Percentiles rank a stretch among this genome's conserved stretches.
Conservation (phyloP, 2,329 filamentous ascomycete species). For the Stenocarpella maydis region DNA sequence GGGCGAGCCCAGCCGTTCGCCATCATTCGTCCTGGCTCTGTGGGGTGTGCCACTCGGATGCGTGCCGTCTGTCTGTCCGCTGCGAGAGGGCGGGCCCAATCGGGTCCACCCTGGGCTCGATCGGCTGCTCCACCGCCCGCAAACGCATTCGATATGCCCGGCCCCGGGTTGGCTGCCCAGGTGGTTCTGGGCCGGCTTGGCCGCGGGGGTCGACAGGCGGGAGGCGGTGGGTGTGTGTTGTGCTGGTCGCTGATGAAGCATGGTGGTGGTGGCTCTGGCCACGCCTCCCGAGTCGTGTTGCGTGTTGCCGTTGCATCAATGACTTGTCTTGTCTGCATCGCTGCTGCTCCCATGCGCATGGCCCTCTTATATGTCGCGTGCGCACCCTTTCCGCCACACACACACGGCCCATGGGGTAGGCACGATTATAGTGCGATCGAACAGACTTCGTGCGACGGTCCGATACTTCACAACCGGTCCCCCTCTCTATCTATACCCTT, state of each 20-base stretch:
- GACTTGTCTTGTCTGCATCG: constrained; percentile 15
- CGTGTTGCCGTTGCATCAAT: constrained; percentile 24
- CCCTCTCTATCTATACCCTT: neutral
- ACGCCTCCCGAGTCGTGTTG: constrained; percentile 20
- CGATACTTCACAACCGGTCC: neutral
- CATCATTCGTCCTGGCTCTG: constrained; percentile 16
- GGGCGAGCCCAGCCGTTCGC: constrained; percentile 9
- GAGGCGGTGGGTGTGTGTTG: neutral
- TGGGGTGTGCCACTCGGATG: constrained; percentile 22
- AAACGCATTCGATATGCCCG: constrained; percentile 20
- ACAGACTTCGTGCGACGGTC: neutral
- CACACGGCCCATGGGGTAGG: neutral
- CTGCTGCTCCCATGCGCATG: neutral
- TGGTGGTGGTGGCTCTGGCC: constrained; percentile 6
- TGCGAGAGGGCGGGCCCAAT: neutral
- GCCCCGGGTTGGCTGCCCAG: constrained; percentile 1
- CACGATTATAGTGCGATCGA: neutral
- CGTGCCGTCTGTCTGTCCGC: neutral
- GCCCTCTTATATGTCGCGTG: constrained; percentile 1
- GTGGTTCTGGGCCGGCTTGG: neutral
- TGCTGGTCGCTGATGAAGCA: neutral
- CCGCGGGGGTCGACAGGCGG: neutral
- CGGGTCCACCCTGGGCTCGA: neutral
- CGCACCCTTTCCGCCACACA: constrained; percentile 5
- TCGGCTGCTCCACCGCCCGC: neutral